Conservation (phyloP, 306 rosid species). For the Inga leiocalycina region DNA sequence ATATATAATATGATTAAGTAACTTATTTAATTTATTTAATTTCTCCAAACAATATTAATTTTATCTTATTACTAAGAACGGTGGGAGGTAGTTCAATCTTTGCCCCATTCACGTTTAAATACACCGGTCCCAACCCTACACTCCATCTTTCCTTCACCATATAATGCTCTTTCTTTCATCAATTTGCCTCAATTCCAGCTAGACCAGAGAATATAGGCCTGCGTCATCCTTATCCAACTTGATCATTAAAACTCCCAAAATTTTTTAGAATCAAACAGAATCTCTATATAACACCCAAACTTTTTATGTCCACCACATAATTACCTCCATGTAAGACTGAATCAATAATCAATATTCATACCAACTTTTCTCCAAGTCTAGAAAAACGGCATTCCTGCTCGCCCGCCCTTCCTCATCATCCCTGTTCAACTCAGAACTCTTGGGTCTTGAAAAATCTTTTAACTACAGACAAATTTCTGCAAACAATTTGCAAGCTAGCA, state of each 20-base stretch:
- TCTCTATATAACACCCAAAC: neutral
- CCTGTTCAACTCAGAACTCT: neutral
- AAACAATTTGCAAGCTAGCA: neutral
- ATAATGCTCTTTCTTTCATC: neutral
- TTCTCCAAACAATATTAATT: too few relatives aligned
- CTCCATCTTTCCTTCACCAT: neutral
- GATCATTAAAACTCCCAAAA: conserved; percentile 11
- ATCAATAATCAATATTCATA: neutral
- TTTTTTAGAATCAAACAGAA: neutral
- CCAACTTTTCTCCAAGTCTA: neutral
- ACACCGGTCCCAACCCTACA: too few relatives aligned
- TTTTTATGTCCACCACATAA: neutral
- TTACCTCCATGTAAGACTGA: neutral
- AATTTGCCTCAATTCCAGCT: neutral
- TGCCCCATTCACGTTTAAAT: too few relatives aligned
- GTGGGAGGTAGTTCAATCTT: too few relatives aligned
- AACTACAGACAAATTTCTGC: neutral
- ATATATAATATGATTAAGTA: too few relatives aligned
- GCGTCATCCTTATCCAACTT: neutral
- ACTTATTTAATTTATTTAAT: too few relatives aligned
- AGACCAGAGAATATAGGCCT: neutral
- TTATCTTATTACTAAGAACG: too few relatives aligned
- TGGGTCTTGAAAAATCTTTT: neutral
- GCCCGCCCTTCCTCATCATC: neutral
- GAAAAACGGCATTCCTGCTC: neutral